Evolutionary conservation across 1,284 basidiomycete genomes (phyloP).

Genomic region (Exobasidium rhododendri): DNA sequence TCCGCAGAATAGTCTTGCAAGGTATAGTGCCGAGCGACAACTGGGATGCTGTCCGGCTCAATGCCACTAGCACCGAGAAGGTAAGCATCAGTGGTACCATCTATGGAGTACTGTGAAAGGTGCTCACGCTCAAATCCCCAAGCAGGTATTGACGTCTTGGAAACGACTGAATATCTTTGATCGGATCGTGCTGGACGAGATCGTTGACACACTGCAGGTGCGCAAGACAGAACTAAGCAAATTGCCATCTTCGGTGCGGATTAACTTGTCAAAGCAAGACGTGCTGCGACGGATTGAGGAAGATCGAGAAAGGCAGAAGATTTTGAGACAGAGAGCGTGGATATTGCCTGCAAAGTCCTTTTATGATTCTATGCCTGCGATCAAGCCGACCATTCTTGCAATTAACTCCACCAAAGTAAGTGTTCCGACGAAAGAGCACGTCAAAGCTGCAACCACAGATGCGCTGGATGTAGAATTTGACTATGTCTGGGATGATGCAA

Average conservation of each 20-base stretch:
- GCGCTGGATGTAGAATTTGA: slow-evolving; percentile 28
- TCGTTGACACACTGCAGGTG: slow-evolving; percentile 60
- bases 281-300: slow-evolving; percentile 57
- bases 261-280: slow-evolving; percentile 10
- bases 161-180: slow-evolving; percentile 48
- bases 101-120: background rate
- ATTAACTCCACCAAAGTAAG: background rate
- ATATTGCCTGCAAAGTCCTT: slow-evolving; percentile 67
- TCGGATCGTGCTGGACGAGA: slow-evolving; percentile 73
- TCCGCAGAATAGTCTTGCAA: slow-evolving; percentile 18
- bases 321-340: slow-evolving; percentile 81
- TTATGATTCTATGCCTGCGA: slow-evolving; percentile 13
- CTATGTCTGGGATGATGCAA: slow-evolving; percentile 32
- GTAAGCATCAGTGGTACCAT: slow-evolving; percentile 11
- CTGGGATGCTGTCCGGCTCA: slow-evolving; percentile 28
- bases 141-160: slow-evolving; percentile 28
- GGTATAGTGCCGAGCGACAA: slow-evolving; percentile 26
- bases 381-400: background rate
- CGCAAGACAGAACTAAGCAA: slow-evolving; percentile 7
- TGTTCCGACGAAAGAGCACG: background rate
- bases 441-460: background rate
- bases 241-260: background rate
- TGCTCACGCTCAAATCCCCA: background rate
- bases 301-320: slow-evolving; percentile 88
- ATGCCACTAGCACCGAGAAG: slow-evolving; percentile 20